These are phyloP conservation scores for Stemphylium lycopersici DNA, from an alignment of 2,329 filamentous ascomycete species.

Conservation along the genomic window DNA sequence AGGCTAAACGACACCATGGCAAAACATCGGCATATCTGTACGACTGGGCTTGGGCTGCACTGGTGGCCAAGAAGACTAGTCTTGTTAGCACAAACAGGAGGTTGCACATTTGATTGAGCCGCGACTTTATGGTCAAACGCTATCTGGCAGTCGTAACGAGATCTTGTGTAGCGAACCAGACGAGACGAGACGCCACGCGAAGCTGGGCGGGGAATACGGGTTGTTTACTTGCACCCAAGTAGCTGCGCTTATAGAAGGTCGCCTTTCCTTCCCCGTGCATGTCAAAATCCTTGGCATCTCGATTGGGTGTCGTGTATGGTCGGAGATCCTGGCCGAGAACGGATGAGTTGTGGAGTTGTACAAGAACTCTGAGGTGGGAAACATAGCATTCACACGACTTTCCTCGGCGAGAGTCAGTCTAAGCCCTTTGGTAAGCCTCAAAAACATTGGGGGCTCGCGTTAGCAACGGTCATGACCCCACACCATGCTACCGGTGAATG, in stretches of 20 bases:
- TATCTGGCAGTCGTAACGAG: background rate
- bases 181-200: background rate
- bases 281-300: too few species aligned
- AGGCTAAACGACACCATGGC: background rate
- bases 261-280: background rate
- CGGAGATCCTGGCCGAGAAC: background rate
- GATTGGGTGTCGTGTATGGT: background rate
- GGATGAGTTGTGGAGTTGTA: background rate
- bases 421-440: background rate
- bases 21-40: slow-evolving; percentile 2
- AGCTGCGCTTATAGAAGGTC: background rate
- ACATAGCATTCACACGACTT: background rate
- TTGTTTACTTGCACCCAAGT: background rate
- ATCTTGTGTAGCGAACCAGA: background rate
- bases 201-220: background rate
- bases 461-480: background rate
- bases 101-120: background rate
- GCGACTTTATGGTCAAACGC: background rate
- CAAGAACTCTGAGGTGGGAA: background rate
- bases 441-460: background rate
- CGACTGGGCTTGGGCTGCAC: background rate
- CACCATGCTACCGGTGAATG: background rate
- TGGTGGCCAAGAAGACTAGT: background rate
- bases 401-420: background rate
- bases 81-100: background rate